phyloP scores from a whole-genome alignment of 1,139 yeast species.

The Magnusiomyces clavatus region DNA sequence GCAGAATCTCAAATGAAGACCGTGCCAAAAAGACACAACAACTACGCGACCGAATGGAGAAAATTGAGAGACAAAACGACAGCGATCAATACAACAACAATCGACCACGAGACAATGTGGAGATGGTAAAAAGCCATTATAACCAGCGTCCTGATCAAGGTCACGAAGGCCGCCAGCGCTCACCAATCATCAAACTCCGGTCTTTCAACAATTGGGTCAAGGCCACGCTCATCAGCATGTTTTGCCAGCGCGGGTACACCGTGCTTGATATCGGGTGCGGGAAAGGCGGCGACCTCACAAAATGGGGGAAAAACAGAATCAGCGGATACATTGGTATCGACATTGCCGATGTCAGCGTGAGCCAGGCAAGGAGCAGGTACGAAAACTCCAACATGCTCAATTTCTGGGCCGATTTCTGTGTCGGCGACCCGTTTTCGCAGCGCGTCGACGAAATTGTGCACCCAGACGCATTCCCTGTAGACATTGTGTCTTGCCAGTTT shows the following conservation, averaged over 20 bases:
- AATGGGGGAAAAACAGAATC: slow-evolving; percentile 71
- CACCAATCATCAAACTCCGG: slow-evolving; percentile 79
- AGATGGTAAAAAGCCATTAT: slow-evolving; percentile 68
- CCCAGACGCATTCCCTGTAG: slow-evolving; percentile 73
- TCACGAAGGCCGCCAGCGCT: slow-evolving; percentile 54
- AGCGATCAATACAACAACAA: slow-evolving; percentile 15
- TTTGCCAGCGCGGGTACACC: slow-evolving; percentile 40
- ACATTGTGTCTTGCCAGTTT: slow-evolving; percentile 82
- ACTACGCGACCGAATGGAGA: slow-evolving; percentile 20
- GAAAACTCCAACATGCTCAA: slow-evolving; percentile 41
- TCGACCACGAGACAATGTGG: slow-evolving; percentile 22
- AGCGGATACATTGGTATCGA: slow-evolving; percentile 84
- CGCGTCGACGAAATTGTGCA: slow-evolving; percentile 66
- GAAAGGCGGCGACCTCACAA: slow-evolving; percentile 92
- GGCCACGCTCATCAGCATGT: slow-evolving; percentile 72
- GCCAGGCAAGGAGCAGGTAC: slow-evolving; percentile 77
- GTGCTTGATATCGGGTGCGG: slow-evolving; percentile 93
- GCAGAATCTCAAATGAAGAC: slow-evolving; percentile 20
- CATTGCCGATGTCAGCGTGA: slow-evolving; percentile 79
- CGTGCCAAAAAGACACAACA: slow-evolving; percentile 20
- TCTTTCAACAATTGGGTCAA: slow-evolving; percentile 90
- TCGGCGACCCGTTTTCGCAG: slow-evolving; percentile 83
- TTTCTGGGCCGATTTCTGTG: slow-evolving; percentile 70
- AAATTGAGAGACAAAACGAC: slow-evolving; percentile 17
- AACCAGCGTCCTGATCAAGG: slow-evolving; percentile 76